Percentiles rank a stretch among this genome's conserved stretches.
Conservation (phyloP, 1,284 basidiomycete genomes). For the Termitomyces sp. region DNA sequence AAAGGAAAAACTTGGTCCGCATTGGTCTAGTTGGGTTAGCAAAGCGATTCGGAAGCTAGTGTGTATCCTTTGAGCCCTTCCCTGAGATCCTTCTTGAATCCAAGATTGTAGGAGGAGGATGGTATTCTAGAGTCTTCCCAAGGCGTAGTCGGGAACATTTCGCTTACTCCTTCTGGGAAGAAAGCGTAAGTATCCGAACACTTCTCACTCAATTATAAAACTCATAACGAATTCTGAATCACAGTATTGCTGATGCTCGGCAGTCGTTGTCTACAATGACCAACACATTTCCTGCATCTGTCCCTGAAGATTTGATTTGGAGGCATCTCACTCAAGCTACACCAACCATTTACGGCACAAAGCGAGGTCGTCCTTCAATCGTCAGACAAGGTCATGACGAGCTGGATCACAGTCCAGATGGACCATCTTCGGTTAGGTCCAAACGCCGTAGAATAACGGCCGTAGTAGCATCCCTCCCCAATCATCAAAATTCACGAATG, state of each 20-base stretch:
- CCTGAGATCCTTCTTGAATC: background rate
- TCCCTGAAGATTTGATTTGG: conserved; percentile 34
- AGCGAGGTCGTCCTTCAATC: conserved; percentile 13
- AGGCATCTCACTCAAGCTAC: conserved; percentile 26
- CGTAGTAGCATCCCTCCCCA: background rate
- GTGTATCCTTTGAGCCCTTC: conserved; percentile 13
- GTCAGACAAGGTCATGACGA: background rate
- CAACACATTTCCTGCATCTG: conserved; percentile 19
- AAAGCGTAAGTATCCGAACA: conserved; percentile 33
- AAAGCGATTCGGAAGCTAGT: conserved; percentile 46
- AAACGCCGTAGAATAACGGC: conserved; percentile 27
- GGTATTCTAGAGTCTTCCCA: conserved; percentile 36
- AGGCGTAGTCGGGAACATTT: conserved; percentile 29
- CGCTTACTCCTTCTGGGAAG: conserved; percentile 40
- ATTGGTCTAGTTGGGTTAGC: conserved; percentile 47
- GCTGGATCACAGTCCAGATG: conserved; percentile 6
- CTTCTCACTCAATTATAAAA: background rate
- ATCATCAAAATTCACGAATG: conserved; percentile 28
- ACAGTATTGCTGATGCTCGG: conserved; percentile 32
- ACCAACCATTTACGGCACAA: conserved; percentile 5
- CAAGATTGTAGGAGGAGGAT: conserved; percentile 33
- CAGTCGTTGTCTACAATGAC: conserved; percentile 25
- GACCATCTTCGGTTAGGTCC: conserved; percentile 9
- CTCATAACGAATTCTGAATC: background rate
- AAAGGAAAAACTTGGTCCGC: conserved; percentile 43